Base-by-base conservation (phyloP, 495 filamentous ascomycete genomes). In the Aspergillus sparsus region DNA sequence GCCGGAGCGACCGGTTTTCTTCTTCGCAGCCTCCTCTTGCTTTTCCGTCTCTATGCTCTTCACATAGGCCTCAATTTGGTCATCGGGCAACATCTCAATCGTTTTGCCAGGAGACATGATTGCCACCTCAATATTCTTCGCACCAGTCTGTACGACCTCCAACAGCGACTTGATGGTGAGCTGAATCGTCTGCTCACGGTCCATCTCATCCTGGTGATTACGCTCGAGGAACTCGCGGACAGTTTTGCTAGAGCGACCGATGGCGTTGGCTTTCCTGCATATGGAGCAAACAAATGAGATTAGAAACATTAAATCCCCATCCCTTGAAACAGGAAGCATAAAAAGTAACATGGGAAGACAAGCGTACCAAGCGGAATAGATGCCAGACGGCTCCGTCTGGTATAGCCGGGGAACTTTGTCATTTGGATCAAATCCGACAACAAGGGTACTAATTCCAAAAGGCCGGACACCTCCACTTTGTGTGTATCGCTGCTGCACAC, bases 21-120 rank as follows among this genome's bases (percentile, higher is more conserved):
- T 97, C 83, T 90, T 93, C 35, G 89, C 90, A 10, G 93, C 93
- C 79, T 98, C 94, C 78, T 97, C 94, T 71, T 97, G 92, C 84
- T 98, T 98, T 85, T 98, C 94, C 62, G 90, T 88, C 81, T 98
- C 95, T 67, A 98, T 98, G 79, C 82, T 93, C 86, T 97, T 97
- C 63, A 98, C 94, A 69, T 95, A 97, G 51, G 82, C 81, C 79
- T 98, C 94, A 63, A 98, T 97, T 59, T 94, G 91, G 75, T 97
- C 95, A 49, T 93, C 86, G 8, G 91, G 89, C 62, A 98, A 82
- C 90, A 97, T 93, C 83, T 98, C 95, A 56, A 98, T 81, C 12
- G 80, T 68, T 80, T 94, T 89, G 49, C 91, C 93, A n/a, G 94
- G 91, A 31, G 92, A 89, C 94, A 98, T 97, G 72, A 98, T 89